phyloP scores from a whole-genome alignment of 1,284 basidiomycete genomes.

The Trichosporon sp. region DNA sequence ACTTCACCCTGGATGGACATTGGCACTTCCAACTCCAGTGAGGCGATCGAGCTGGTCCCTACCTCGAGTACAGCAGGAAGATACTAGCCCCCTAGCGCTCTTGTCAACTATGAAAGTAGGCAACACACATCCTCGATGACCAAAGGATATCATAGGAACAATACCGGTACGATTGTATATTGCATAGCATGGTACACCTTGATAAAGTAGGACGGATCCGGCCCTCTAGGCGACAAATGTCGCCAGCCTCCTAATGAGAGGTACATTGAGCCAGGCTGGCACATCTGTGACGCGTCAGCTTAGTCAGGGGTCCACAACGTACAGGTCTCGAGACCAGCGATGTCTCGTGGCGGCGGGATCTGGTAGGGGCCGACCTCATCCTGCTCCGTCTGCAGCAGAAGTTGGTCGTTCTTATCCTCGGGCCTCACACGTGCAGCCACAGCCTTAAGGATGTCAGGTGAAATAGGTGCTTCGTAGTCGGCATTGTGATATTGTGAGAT shows the following conservation, averaged over 20 bases:
- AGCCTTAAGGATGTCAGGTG: constrained; percentile 91
- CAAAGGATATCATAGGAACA: not conserved
- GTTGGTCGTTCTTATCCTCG: constrained; percentile 90
- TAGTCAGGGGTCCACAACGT: constrained; percentile 17
- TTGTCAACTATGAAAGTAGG: not conserved
- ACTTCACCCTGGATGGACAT: not conserved
- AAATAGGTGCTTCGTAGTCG: constrained; percentile 86
- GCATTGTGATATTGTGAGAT: constrained; percentile 98
- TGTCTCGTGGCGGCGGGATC: constrained; percentile 46
- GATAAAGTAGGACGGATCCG: not conserved
- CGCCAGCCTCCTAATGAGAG: constrained; percentile 37
- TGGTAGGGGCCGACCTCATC: constrained; percentile 80
- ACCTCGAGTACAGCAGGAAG: not conserved
- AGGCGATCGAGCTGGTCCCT: not conserved
- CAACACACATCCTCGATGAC: too few relatives aligned
- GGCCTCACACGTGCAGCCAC: constrained; percentile 89
- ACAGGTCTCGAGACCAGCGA: constrained; percentile 49
- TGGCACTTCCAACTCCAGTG: not conserved
- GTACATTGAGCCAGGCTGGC: constrained; percentile 39
- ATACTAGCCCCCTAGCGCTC: not conserved
- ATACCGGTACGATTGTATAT: constrained; percentile 6
- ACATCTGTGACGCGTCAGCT: constrained; percentile 28
- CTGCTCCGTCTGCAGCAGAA: constrained; percentile 86
- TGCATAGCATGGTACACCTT: not conserved
- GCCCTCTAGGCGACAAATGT: constrained; percentile 31